Conservation (phyloP, 169 alveolate species). For the Cyclospora cayetanensis region DNA sequence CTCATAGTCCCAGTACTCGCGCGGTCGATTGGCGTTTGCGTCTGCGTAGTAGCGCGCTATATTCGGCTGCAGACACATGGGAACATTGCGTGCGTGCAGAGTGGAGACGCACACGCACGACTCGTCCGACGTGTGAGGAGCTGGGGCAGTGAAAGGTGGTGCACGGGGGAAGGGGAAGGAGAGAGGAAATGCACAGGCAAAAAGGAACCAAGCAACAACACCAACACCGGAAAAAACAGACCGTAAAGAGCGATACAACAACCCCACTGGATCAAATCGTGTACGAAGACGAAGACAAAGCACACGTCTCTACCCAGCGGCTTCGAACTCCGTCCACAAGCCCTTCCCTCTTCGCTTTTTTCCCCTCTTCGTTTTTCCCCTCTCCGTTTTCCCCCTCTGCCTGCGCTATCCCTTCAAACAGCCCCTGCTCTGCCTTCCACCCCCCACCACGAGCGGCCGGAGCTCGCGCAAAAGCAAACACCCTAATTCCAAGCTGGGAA, state of each 20-base stretch:
- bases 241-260: too few relatives aligned
- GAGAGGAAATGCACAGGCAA: neutral
- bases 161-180: neutral
- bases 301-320: neutral
- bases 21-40: conserved; percentile 84
- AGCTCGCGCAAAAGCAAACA: too few relatives aligned
- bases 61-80: neutral
- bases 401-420: neutral
- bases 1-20: conserved; percentile 95
- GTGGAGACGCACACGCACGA: neutral
- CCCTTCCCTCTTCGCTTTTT: neutral
- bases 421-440: neutral
- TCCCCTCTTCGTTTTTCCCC: neutral
- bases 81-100: too few relatives aligned
- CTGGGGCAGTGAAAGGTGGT: neutral
- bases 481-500: too few relatives aligned
- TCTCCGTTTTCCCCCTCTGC: neutral
- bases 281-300: neutral
- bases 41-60: conserved; percentile 86
- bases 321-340: neutral
- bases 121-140: neutral
- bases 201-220: too few relatives aligned
- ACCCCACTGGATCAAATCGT: neutral
- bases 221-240: too few relatives aligned
- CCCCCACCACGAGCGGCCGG: too few relatives aligned